Percentiles rank a stretch among this genome's conserved stretches.
Evolutionary conservation across 768 basidiomycete genomes (phyloP).

Genomic region (Suillus ampliporus): DNA sequence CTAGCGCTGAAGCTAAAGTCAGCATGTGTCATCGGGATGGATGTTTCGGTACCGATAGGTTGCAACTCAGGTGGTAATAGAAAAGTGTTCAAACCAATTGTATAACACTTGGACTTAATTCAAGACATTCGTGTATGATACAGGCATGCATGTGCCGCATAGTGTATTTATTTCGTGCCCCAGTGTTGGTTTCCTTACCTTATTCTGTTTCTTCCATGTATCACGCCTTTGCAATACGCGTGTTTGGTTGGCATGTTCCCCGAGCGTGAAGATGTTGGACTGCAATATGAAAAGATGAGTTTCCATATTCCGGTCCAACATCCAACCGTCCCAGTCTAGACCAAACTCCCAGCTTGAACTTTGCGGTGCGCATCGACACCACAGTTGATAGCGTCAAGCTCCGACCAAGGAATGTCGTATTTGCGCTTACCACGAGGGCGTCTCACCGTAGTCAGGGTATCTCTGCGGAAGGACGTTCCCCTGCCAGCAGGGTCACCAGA

Average conservation of each 20-base stretch:
- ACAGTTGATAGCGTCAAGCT: not conserved
- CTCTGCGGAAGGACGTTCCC: constrained; percentile 50
- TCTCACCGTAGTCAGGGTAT: constrained; percentile 49
- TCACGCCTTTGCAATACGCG: not conserved
- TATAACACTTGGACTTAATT: not conserved
- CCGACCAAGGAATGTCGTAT: constrained; percentile 48
- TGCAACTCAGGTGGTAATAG: too few relatives aligned
- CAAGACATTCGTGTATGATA: not conserved
- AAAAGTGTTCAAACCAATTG: not conserved
- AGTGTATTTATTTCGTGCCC: too few relatives aligned
- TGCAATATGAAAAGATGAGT: not conserved
- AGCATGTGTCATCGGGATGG: not conserved
- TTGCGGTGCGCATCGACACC: not conserved
- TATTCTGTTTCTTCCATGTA: too few relatives aligned
- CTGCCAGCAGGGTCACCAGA: constrained; percentile 45
- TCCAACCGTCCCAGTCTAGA: not conserved
- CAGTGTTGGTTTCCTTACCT: too few relatives aligned
- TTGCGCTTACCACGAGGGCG: constrained; percentile 51
- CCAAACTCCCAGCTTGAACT: not conserved
- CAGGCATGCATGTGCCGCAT: too few relatives aligned
- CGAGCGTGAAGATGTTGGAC: not conserved
- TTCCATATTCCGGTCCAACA: not conserved
- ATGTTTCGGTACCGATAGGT: not conserved
- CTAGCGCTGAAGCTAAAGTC: too few relatives aligned
- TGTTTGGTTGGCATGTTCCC: not conserved